Evolutionary conservation across 805 yeast species (phyloP), one percentile per base, ranked within the genome.

Genomic region (Saccharomycopsis synnaedendra): DNA sequence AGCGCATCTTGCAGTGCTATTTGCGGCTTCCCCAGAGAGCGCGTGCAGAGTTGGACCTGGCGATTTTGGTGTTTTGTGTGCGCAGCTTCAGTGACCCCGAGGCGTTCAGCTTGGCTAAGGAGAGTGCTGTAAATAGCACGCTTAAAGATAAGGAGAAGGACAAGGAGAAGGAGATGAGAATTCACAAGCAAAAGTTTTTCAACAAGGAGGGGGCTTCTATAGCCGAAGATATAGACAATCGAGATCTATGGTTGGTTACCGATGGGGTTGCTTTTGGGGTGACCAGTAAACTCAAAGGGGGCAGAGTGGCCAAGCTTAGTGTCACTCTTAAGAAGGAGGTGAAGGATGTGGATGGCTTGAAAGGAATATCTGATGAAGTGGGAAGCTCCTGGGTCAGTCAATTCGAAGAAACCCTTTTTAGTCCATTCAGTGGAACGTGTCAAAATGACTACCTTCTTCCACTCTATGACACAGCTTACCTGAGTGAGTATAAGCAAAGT

Each of bases 261-360:
- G 71, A 67, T 51, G 74, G 71, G 19, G 69, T 68, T 56, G 67
- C 70, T 3, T 74, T 65, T 59, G 84, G 85, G 3, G 60, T 78
- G 1, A 70, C 82, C 0, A 74, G 80, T 55, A 75, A 75, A 52
- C 64, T 70, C 30, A 52, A 57, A 4, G 57, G 59, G 4, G 44
- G 54, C 3, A 53, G 57, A 8, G 59, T 75, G 28, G 70, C 67
- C 46, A 71, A 69, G 44, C 55, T 71, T 34, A 49, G 58, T 37
- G 58, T 64, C 32, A 64, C 64, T 50, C 55, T 56, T 51, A 45
- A 38, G 35, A 57, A n/a, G 7, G 72, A 69, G 51, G 50, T 64
- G 3, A 56, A 54, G 3, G 49, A 52, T 1, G 41, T 63, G 6
- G 61, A 63, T 45, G 64, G 71, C 35, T 51, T 54, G 43, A 47